phyloP scores from a whole-genome alignment of 2,329 filamentous ascomycete genomes.

The Xylaria arbuscula region DNA sequence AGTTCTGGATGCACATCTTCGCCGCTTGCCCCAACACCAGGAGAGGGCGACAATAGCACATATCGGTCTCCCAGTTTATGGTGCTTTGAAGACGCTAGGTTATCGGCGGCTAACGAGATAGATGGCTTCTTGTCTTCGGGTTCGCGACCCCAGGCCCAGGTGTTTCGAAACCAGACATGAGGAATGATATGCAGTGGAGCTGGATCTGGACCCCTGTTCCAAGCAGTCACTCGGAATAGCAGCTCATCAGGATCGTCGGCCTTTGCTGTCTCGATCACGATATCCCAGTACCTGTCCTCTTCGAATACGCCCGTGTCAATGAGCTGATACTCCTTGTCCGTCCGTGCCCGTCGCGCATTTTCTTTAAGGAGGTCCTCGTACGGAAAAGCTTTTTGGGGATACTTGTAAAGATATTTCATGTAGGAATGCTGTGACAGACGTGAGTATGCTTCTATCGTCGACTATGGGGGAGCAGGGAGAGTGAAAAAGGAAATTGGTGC shows the following conservation, averaged over 20 bases:
- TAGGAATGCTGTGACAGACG: conserved; percentile 80
- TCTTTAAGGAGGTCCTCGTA: conserved; percentile 89
- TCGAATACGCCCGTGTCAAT: conserved; percentile 89
- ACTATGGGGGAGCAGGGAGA: background rate
- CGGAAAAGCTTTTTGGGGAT: conserved; percentile 90
- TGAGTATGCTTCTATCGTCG: conserved; percentile 32
- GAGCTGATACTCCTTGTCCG: conserved; percentile 90
- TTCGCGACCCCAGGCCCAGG: conserved; percentile 94
- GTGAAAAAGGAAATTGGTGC: background rate
- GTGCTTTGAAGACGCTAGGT: conserved; percentile 81
- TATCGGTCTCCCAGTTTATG: conserved; percentile 84
- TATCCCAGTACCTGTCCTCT: conserved; percentile 94
- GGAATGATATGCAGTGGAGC: conserved; percentile 94
- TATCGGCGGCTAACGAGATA: conserved; percentile 74
- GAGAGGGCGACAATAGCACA: conserved; percentile 87
- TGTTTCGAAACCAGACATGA: conserved; percentile 97
- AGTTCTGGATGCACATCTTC: conserved; percentile 87
- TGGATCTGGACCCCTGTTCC: conserved; percentile 91
- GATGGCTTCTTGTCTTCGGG: conserved; percentile 79
- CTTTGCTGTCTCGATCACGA: conserved; percentile 95
- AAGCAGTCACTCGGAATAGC: conserved; percentile 92
- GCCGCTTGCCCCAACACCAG: conserved; percentile 80
- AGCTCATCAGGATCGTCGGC: conserved; percentile 92
- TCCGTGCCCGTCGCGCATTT: conserved; percentile 79
- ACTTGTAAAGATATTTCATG: conserved; percentile 99